Conservation (phyloP, 2,329 filamentous ascomycete genomes). For the Diplodia seriata region DNA sequence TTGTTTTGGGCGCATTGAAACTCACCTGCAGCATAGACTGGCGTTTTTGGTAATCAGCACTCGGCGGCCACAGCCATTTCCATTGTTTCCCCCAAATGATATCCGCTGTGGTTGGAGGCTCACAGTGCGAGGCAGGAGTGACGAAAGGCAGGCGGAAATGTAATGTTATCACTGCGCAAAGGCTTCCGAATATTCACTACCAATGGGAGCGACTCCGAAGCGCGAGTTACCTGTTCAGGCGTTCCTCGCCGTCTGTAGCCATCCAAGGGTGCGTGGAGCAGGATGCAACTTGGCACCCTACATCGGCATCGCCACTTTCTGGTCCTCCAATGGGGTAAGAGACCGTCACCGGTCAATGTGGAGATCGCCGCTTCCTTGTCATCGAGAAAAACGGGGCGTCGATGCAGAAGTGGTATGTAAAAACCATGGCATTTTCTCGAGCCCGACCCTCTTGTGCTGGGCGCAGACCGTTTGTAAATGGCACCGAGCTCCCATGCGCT, state of each 20-base stretch:
- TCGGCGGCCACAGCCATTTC: constrained; percentile 23
- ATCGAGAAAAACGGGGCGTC: not conserved
- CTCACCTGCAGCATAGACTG: constrained; percentile 25
- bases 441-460: not conserved
- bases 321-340: constrained; percentile 16
- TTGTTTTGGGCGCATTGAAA: constrained; percentile 18
- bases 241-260: not conserved
- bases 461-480: not conserved
- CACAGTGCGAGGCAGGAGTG: constrained; percentile 9
- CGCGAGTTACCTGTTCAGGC: not conserved
- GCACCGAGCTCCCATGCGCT: not conserved
- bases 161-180: constrained; percentile 13
- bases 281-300: not conserved
- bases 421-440: not conserved
- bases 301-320: not conserved
- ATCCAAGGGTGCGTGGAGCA: not conserved
- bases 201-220: not conserved
- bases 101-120: constrained; percentile 27
- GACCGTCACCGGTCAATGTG: constrained; percentile 11
- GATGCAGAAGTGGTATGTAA: not conserved
- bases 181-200: not conserved
- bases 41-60: constrained; percentile 16
- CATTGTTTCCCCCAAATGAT: not conserved
- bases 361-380: not conserved
- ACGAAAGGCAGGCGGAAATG: constrained; percentile 13